Percentiles rank a stretch among this genome's conserved stretches.
phyloP scores from a whole-genome alignment of 768 basidiomycete species.

The Leucocoprinus leucothites region DNA sequence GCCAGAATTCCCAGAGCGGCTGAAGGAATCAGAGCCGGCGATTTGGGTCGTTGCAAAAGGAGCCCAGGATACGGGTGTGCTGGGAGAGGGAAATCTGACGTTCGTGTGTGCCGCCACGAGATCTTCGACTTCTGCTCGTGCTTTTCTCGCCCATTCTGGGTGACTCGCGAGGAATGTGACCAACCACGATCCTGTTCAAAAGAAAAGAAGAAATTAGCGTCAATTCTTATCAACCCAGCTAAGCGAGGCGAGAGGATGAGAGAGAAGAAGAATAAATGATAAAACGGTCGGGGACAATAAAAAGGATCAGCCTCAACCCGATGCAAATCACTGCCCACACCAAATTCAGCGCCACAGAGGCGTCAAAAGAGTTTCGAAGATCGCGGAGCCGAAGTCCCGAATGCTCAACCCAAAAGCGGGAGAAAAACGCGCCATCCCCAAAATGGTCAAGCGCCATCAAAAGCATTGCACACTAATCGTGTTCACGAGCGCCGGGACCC shows the following conservation, averaged over 20 bases:
- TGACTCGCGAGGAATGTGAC: conserved; percentile 70
- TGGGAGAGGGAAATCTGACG: background rate
- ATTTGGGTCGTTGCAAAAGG: conserved; percentile 11
- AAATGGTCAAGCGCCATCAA: conserved; percentile 4
- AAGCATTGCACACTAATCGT: background rate
- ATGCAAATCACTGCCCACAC: no score
- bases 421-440: background rate
- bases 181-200: conserved; percentile 61
- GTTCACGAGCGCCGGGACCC: background rate
- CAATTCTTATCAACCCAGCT: background rate
- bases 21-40: conserved; percentile 1
- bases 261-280: background rate
- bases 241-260: background rate
- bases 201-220: background rate
- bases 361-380: background rate
- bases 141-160: conserved; percentile 61
- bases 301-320: no score
- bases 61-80: conserved; percentile 12
- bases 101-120: conserved; percentile 44
- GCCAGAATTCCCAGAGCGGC: conserved; percentile 14
- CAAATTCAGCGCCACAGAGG: background rate
- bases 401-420: background rate
- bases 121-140: conserved; percentile 54
- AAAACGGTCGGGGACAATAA: no score
- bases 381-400: background rate